Percentiles rank a stretch among this genome's conserved stretches.
phyloP scores from a whole-genome alignment of 176 grass and related monocot species.

The Tuctoria greenei region DNA sequence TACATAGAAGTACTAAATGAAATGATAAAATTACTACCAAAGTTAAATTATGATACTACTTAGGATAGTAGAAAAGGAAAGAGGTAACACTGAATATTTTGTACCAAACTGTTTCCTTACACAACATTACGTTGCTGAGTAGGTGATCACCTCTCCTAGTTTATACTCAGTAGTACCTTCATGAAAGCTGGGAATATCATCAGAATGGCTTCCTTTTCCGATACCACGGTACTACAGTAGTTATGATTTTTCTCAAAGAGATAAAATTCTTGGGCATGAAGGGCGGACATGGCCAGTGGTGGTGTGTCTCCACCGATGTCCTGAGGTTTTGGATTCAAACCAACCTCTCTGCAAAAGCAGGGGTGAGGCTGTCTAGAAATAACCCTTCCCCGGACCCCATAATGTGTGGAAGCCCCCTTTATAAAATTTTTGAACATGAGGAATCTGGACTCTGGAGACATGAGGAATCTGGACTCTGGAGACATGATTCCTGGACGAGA shows the following conservation, averaged over 20 bases:
- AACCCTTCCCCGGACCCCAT: no score
- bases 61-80: background rate
- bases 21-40: background rate
- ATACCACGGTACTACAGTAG: background rate
- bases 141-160: background rate
- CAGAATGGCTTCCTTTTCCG: slow-evolving; percentile 7
- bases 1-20: background rate
- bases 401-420: no score
- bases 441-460: background rate
- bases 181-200: background rate
- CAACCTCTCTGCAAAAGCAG: no score
- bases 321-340: no score
- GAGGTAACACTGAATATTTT: background rate
- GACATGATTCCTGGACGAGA: background rate
- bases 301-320: no score
- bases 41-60: background rate
- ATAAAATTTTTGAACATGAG: slow-evolving; percentile 5
- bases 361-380: no score
- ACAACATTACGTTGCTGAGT: background rate
- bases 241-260: background rate
- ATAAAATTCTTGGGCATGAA: no score
- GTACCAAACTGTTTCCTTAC: background rate
- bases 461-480: background rate
- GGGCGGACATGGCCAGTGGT: no score
- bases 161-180: background rate